Percentiles rank a stretch among this genome's conserved stretches.
Conservation (phyloP, 257 asterid species). For the Ajuga chamaepitys region DNA sequence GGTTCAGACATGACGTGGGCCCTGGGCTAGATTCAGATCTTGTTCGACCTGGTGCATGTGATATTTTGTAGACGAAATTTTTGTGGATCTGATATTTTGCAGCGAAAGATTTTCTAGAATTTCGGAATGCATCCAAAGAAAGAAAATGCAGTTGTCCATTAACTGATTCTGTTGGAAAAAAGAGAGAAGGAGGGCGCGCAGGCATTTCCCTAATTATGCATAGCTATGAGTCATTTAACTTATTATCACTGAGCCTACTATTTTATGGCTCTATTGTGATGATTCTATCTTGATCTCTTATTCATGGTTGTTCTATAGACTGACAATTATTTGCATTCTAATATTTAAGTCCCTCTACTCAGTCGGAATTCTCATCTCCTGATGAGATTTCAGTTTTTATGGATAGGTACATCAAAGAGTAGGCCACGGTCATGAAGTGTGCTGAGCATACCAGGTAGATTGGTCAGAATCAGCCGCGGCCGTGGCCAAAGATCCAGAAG, state of each 20-base stretch:
- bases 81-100: no score
- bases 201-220: background rate
- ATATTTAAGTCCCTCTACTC: constrained; percentile 3
- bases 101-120: background rate
- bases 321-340: background rate
- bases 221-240: background rate
- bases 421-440: constrained; percentile 45
- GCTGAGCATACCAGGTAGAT: constrained; percentile 55
- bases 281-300: background rate
- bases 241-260: background rate
- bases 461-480: no score
- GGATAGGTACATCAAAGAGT: constrained; percentile 58
- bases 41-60: no score
- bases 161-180: no score
- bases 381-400: constrained; percentile 49
- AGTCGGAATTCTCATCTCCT: constrained; percentile 27
- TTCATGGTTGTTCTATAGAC: background rate
- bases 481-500: no score
- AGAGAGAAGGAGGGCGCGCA: background rate
- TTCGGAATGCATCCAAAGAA: background rate
- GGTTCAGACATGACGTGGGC: no score
- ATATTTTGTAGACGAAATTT: no score
- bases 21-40: no score
- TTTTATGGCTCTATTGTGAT: background rate
- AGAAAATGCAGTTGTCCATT: background rate